Evolutionary conservation across 2,329 filamentous ascomycete genomes (phyloP), one percentile per base, ranked within the genome.

Genomic region (Fusarium duplospermum): DNA sequence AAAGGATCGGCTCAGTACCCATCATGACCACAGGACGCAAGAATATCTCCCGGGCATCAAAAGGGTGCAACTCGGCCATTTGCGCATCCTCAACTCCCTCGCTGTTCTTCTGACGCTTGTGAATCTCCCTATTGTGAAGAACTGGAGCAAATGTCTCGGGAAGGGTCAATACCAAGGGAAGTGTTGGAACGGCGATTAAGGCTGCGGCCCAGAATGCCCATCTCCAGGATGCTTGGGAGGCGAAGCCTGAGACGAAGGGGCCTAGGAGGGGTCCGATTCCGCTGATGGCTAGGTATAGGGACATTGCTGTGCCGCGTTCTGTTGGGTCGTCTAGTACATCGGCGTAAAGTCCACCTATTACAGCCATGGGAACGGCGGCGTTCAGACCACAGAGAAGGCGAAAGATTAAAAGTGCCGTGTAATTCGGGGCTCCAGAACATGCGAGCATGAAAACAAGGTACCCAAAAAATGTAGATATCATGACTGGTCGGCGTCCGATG

Each of bases 171-270:
- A 82, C 79, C 1, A 82, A 59, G 9, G 81, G 81, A 24, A 82
- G 45, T 1, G 81, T 77, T 5, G 74, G 71, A 1, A 58, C 70
- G 0, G 80, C 80, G 7, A 82, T 77, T 31, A 80, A 68, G 10
- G 78, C 77, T 1, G 84, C 72, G 27, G 86, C 81, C 81, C 83
- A 86, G 35, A 86, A 81, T 0, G 84, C 78, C 66, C 85, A 86
- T 14, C 82, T 79, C 73, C 84, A 83, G 14, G 81, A 84, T 18
- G 79, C 81, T 52, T 85, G 82, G 3, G 88, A 82, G 0, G 87
- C 74, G 74, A 88, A 89, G 0, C 87, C 87, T 11, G 87, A 87
- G n/a, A 88, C 83, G 11, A 89, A 83, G 1, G 87, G 87, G 0
- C 87, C 88, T 1, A 89, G 77, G 0, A 88, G 83, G 5, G 81